Evolutionary conservation across 768 basidiomycete genomes (phyloP).

Genomic region (Kwoniella europaea): DNA sequence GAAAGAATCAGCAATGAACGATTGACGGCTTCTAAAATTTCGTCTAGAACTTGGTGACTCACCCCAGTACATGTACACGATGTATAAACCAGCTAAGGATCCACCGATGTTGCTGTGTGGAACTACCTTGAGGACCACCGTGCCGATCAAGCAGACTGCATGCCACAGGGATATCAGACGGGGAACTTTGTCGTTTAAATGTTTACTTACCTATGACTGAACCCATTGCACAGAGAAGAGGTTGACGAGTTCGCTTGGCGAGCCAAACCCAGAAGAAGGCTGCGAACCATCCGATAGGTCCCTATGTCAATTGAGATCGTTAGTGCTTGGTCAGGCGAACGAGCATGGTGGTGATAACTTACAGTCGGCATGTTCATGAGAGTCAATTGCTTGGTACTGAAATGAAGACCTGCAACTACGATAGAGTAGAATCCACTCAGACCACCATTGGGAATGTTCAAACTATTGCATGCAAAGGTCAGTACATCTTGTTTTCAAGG

Average conservation of each 20-base stretch:
- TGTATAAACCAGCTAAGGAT: slow-evolving; percentile 40
- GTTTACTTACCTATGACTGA: slow-evolving; percentile 27
- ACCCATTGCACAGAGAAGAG: slow-evolving; percentile 35
- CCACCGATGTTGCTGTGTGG: slow-evolving; percentile 44
- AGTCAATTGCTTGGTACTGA: slow-evolving; percentile 29
- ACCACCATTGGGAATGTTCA: slow-evolving; percentile 48
- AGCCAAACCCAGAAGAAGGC: slow-evolving; percentile 38
- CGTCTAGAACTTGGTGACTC: not conserved
- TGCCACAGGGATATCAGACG: not conserved
- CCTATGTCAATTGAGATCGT: slow-evolving; percentile 2
- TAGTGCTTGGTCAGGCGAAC: not conserved
- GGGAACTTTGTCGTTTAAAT: not conserved
- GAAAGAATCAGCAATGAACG: too few species aligned
- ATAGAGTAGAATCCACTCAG: slow-evolving; percentile 42
- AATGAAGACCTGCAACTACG: slow-evolving; percentile 29
- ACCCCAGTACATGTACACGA: slow-evolving; percentile 48
- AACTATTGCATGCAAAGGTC: slow-evolving; percentile 1
- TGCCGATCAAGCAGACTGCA: slow-evolving; percentile 34
- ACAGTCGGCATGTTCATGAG: slow-evolving; percentile 39
- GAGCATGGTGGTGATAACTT: not conserved
- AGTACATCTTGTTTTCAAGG: not conserved
- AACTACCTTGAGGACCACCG: slow-evolving; percentile 41
- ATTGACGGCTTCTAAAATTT: too few species aligned
- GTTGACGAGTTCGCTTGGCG: slow-evolving; percentile 34
- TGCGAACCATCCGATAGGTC: slow-evolving; percentile 42